phyloP scores from a whole-genome alignment of 208 protist species.

The Leishmania amazonensis region DNA sequence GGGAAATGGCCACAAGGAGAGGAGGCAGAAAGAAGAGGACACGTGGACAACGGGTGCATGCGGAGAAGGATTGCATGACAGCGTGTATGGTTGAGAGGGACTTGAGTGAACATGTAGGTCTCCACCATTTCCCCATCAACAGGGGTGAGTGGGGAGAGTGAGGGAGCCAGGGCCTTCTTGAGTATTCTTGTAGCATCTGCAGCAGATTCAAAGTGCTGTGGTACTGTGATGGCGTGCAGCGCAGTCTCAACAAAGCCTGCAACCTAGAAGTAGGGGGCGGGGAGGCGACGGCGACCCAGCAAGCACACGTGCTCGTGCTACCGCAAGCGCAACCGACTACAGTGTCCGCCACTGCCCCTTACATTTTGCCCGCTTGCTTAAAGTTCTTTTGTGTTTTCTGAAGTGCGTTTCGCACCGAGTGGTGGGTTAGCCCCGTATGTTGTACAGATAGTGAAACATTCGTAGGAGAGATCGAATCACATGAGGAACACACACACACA shows the following conservation, averaged over 20 bases:
- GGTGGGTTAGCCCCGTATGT: not conserved
- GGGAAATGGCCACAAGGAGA: not conserved
- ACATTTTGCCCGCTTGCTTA: not conserved
- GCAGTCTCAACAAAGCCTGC: not conserved
- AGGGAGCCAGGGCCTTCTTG: not conserved
- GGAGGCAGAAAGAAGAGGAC: not conserved
- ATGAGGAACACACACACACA: no score
- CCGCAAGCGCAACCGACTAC: not conserved
- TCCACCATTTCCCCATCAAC: not conserved
- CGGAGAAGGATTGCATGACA: not conserved
- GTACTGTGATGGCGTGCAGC: not conserved
- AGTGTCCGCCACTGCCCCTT: not conserved
- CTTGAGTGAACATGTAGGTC: not conserved
- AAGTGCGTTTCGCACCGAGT: not conserved
- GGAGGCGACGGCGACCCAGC: not conserved
- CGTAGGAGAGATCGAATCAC: no score
- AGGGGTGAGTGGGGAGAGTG: not conserved
- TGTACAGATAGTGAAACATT: no score
- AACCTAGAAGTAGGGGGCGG: not conserved
- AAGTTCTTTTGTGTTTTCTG: not conserved
- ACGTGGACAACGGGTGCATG: not conserved
- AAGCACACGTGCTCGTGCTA: not conserved
- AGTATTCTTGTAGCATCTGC: not conserved
- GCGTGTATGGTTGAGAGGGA: not conserved
- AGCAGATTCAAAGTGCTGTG: not conserved